Evolutionary conservation across 2,329 filamentous ascomycete species (phyloP), one percentile per base, ranked within the genome.

Genomic region (Penicillium sp.): DNA sequence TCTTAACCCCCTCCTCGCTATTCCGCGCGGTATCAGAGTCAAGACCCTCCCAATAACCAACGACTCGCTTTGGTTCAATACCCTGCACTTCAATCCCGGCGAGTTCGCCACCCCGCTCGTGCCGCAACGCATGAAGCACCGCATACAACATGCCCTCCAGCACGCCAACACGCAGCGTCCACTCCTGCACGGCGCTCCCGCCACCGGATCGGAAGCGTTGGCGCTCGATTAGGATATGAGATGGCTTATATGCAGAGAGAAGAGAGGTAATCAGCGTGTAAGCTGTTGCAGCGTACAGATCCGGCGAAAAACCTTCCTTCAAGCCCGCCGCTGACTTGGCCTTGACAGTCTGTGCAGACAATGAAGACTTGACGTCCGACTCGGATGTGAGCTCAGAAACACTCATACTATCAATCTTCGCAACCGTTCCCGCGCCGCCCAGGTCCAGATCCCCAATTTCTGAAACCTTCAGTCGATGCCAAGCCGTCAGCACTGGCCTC

Each of bases 61-160:
- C 81, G 2, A 89, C 86, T 22, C 81, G 76, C 28, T 75, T 76
- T 7, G 88, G 87, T 49, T 78, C 75, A 47, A 89, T 75, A 6
- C 83, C 79, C 11, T 80, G 67, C 0, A 88, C 78, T 1, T 17
- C 70, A 62, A 79, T 79, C 62, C 54, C 62, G 3, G 58, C 43
- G 6, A 59, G 5, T 8, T 62, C 49, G 17, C 63, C 54, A 45
- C 69, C 62, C 55, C 76, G 77, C 51, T 82, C 73, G 17, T 76
- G 72, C 48, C 76, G 75, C 50, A 91, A 69, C 0, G 87, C 84
- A 53, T 83, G 80, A 39, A 94, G 74, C 12, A 87, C 82, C 8
- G 89, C 88, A 79, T 92, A 90, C 0, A 96, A 76, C 87, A 95
- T 95, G 4, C 87, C 86, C 73, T 96, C 91, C 22, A 96, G 83